Percentiles rank a stretch among this genome's conserved stretches.
Conservation (phyloP, 805 yeast genomes). For the Metschnikowia cerradonensis region DNA sequence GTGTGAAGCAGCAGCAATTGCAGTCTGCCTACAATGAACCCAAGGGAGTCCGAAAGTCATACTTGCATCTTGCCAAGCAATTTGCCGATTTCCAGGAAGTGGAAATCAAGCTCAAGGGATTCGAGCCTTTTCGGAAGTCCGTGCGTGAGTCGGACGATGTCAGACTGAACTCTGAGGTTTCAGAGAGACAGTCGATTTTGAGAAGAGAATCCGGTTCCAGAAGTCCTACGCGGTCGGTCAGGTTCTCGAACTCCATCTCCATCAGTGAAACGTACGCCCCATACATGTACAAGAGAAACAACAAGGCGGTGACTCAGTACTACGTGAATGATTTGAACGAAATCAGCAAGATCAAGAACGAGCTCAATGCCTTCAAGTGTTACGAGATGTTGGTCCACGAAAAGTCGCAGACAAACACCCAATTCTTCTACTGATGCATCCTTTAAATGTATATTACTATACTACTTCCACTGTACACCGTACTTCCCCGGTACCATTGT, state of each 20-base stretch:
- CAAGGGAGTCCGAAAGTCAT: conserved; percentile 6
- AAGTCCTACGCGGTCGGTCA: conserved; percentile 5
- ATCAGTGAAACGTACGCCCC: conserved; percentile 53
- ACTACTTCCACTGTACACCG: no score
- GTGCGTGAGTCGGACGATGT: neutral
- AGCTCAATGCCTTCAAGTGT: conserved; percentile 60
- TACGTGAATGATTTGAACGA: conserved; percentile 46
- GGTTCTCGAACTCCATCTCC: conserved; percentile 44
- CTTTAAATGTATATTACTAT: neutral
- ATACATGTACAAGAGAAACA: conserved; percentile 51
- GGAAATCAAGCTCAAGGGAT: conserved; percentile 28
- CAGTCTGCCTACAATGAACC: conserved; percentile 7
- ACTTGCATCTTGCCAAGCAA: conserved; percentile 34
- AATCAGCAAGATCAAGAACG: conserved; percentile 56
- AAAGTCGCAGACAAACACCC: conserved; percentile 56
- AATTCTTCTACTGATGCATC: conserved; percentile 47
- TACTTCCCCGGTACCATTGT: no score
- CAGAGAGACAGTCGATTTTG: conserved; percentile 15
- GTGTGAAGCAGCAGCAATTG: conserved; percentile 3
- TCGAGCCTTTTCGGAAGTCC: conserved; percentile 23
- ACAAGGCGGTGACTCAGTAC: conserved; percentile 48
- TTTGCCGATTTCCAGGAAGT: conserved; percentile 31
- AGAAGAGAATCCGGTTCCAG: conserved; percentile 15
- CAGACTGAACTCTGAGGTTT: neutral
- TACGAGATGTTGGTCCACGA: conserved; percentile 68